Base-by-base conservation (phyloP, 306 rosid species). In the Dicorynia guianensis region DNA sequence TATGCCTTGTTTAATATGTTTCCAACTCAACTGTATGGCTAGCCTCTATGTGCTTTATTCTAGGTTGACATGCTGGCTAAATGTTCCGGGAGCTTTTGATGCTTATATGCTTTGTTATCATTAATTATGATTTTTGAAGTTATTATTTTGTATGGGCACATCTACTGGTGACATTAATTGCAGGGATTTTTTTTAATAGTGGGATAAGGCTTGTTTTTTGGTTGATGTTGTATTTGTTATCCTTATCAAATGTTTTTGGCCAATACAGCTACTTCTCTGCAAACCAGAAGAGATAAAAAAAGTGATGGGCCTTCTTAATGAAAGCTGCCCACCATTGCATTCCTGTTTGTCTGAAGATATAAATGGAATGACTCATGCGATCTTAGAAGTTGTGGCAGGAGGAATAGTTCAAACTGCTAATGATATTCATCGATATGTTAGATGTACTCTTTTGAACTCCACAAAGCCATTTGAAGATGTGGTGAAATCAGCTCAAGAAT, bases 301-400 rank as follows among this genome's bases (percentile, higher is more conserved):
- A 84, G 87, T 92, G 60, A 80, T 33, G 64, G 91, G 86, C 68
- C 90, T 92, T 85, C 84, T 94, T 54, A 94, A 86, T 82, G 97
- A 87, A 84, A 89, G 84, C 81, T 94, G 97, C 72, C 87, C 93
- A 14, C 95, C 97, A 11, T 80, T 94, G 80, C 85, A 77, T 85
- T 94, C 98, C 35, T 94, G 98, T 86, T 82, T 94, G 52, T 90
- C 98, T 58, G 98, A 94, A 86, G 97, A 92, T 84, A 83, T 87
- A 74, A 94, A 94, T 79, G 98, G 98, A 83, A 94, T 94, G 97
- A 89, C 85, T 59, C 98, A 94, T 87, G 98, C 98, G 63, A 94
- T 94, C 74, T 89, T 94, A 82, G 98, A 94, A 86, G 98, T 94
- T 55, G 98, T 94, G 80, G 95, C 97, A 58, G 97, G 97, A 54